Evolutionary conservation across 108 stramenopile genomes (phyloP), one percentile per base, ranked within the genome.

Genomic region (Seminavis robusta): DNA sequence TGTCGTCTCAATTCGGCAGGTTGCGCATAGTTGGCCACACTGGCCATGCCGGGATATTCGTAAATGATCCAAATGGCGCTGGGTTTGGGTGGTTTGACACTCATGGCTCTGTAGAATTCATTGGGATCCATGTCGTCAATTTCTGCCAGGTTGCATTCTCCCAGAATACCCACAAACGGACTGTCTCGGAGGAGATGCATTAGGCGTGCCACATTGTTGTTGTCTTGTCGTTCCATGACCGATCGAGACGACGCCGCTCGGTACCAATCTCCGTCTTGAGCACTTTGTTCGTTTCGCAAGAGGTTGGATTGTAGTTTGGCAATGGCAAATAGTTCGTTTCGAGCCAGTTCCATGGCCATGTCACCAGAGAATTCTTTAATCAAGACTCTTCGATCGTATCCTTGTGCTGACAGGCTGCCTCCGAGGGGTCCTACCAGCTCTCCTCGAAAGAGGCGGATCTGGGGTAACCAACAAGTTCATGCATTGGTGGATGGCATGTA

Each of bases 291-390:
- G 13, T 53, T 42, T 24, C 47, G 36, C 31, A 80, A 27, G 49
- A 84, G 51, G 5, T 61, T 31, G 3, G 86, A 87, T 63, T 87
- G 86, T 25, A 91, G 26, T 27, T 52, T 57, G 0, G 64, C 77
- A 26, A 91, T 20, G 0, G 69, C 52, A 17, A 36, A 50, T 46
- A 68, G 49, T 55, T 91, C 90, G 20, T 47, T 48, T 11, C 31
- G 62, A 1, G 86, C 86, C 29, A 91, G 62, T 15, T 69, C 20
- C 31, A 65, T 10, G 4, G 81, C 81, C 29, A 83, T 38, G 1
- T 80, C 57, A 8, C 79, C 81, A 8, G 81, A 65, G 56, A 79
- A 92, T 55, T 92, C 90, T 63, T 92, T 92, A 23, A 92, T 46
- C 33, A 80, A 52, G 8, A 88, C 74, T 11, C 90, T 67, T 13